Evolutionary conservation across 768 basidiomycete genomes (phyloP).

Genomic region (Lanmaoa rubissima): DNA sequence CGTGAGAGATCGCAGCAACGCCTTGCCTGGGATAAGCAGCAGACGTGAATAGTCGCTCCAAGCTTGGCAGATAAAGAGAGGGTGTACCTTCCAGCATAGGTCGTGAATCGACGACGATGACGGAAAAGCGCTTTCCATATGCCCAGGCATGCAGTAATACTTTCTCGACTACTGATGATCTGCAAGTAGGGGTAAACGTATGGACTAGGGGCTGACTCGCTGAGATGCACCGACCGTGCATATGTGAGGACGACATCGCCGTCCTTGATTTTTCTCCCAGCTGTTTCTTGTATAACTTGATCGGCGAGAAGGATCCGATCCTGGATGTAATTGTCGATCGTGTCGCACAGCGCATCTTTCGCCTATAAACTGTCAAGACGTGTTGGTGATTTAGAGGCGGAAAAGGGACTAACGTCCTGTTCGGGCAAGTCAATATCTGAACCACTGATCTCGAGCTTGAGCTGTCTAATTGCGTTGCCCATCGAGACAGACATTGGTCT

Average conservation of each 20-base stretch:
- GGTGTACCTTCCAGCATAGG: constrained; percentile 83
- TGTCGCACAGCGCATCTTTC: constrained; percentile 75
- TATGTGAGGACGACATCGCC: constrained; percentile 92
- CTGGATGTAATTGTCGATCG: constrained; percentile 91
- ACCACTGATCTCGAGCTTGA: constrained; percentile 93
- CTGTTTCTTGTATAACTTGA: constrained; percentile 87
- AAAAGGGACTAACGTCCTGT: constrained; percentile 67
- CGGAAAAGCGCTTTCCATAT: constrained; percentile 77
- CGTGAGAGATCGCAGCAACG: constrained; percentile 65
- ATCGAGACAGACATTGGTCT: constrained; percentile 91
- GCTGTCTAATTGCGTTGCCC: constrained; percentile 91
- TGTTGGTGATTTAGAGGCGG: not conserved
- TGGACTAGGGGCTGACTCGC: not conserved
- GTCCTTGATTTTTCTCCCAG: constrained; percentile 90
- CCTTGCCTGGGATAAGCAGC: constrained; percentile 57
- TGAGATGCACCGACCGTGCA: constrained; percentile 59
- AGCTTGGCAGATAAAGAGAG: not conserved
- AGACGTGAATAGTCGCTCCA: not conserved
- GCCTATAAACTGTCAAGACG: constrained; percentile 51
- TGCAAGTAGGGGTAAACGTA: constrained; percentile 29
- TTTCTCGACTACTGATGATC: constrained; percentile 94
- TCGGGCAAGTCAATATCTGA: constrained; percentile 93
- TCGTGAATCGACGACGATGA: constrained; percentile 92
- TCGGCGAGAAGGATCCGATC: constrained; percentile 93
- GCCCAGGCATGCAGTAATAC: constrained; percentile 75